Percentiles rank a stretch among this genome's conserved stretches.
Evolutionary conservation across 306 rosid genomes (phyloP).

Genomic region (Pueraria montana): DNA sequence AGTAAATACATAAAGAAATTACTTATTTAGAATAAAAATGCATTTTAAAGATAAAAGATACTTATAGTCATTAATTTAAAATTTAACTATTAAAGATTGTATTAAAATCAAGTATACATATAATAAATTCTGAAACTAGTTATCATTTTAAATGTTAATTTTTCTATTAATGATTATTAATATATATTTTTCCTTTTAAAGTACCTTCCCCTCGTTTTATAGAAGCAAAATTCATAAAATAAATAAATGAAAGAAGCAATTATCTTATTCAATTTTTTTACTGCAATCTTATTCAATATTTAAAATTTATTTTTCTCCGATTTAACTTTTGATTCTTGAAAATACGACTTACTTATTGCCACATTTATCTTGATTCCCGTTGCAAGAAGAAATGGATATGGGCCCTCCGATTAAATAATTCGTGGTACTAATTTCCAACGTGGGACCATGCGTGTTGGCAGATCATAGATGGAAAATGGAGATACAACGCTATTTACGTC

Average conservation of each 20-base stretch:
- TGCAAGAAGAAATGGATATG: conserved; percentile 31
- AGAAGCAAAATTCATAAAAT: too few species aligned
- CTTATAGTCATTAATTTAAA: too few species aligned
- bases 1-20: background rate
- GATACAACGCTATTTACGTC: background rate
- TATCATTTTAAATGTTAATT: background rate
- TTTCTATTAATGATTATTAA: background rate
- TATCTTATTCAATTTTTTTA: background rate
- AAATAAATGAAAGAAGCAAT: background rate
- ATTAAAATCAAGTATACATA: background rate
- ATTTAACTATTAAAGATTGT: too few species aligned
- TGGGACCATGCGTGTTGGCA: conserved; percentile 30
- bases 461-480: background rate
- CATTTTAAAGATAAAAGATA: too few species aligned
- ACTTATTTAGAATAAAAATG: background rate
- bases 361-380: background rate
- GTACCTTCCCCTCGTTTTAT: background rate
- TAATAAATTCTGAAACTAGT: background rate
- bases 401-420: conserved; percentile 35
- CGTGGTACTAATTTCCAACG: background rate
- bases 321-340: background rate
- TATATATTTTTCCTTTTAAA: background rate
- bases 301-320: background rate
- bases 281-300: background rate
- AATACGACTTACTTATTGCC: background rate